phyloP scores from a whole-genome alignment of 139 green algal genomes.

The Ettlia oleoabundans region DNA sequence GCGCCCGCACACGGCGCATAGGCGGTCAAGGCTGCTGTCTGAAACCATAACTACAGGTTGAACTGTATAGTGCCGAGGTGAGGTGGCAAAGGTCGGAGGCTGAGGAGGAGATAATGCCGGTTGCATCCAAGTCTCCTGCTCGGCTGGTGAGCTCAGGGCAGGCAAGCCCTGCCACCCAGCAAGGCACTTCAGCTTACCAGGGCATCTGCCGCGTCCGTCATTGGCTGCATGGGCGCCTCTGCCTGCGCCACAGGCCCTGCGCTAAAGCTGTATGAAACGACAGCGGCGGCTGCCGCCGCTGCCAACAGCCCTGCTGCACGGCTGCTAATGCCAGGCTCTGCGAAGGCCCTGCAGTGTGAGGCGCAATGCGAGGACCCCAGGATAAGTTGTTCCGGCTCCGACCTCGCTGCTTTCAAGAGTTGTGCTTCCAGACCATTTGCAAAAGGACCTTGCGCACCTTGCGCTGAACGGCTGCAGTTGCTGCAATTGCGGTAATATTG shows the following conservation, averaged over 20 bases:
- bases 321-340: too few species aligned
- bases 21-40: background rate
- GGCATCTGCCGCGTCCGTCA: background rate
- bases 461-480: background rate
- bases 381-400: too few species aligned
- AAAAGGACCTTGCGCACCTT: background rate
- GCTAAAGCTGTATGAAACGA: slow-evolving; percentile 1
- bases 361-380: too few species aligned
- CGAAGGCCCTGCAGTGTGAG: background rate
- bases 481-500: background rate
- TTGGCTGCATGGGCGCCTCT: slow-evolving; percentile 10
- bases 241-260: slow-evolving; percentile 4
- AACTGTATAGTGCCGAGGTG: too few species aligned
- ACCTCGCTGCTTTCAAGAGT: background rate
- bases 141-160: too few species aligned
- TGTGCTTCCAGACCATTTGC: background rate
- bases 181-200: slow-evolving; percentile 7
- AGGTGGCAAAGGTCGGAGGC: too few species aligned
- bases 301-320: slow-evolving; percentile 1
- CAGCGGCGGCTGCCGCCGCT: slow-evolving; percentile 1
- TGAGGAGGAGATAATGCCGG: too few species aligned
- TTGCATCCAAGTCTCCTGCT: too few species aligned
- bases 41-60: too few species aligned
- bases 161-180: too few species aligned
- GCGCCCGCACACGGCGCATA: background rate